A percentile compares a stretch with the other conserved stretches of the same genome.
Conservation (phyloP, 192 early-diverging fungal genomes). For the Mortierella alpina region DNA sequence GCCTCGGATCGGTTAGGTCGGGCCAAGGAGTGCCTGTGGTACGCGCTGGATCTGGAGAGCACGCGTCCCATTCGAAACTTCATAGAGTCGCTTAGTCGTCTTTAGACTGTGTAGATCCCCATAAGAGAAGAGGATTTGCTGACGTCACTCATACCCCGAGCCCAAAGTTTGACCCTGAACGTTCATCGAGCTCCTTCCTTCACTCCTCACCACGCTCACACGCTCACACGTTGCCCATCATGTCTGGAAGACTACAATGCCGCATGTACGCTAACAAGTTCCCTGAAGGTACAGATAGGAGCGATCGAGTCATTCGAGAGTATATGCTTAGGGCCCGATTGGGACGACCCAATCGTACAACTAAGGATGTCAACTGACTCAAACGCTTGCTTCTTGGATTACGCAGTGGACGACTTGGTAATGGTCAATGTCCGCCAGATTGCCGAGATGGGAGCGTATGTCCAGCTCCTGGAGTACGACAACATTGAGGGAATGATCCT, state of each 20-base stretch:
- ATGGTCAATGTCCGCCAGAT: slow-evolving; percentile 98
- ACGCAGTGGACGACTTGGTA: slow-evolving; percentile 85
- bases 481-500: slow-evolving; percentile 99
- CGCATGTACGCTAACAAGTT: slow-evolving; percentile 95
- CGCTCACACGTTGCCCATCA: slow-evolving; percentile 15
- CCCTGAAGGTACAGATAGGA: slow-evolving; percentile 69
- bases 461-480: slow-evolving; percentile 94
- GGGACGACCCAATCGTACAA: too few relatives aligned
- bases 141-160: background rate
- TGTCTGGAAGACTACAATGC: slow-evolving; percentile 69
- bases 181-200: background rate
- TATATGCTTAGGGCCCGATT: too few relatives aligned
- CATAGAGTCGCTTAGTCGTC: slow-evolving; percentile 52
- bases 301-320: too few relatives aligned
- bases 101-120: too few relatives aligned
- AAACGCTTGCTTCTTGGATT: background rate
- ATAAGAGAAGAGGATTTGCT: too few relatives aligned
- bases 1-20: slow-evolving; percentile 51
- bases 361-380: too few relatives aligned
- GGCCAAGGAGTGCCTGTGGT: slow-evolving; percentile 70
- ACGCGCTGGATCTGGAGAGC: slow-evolving; percentile 67
- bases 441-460: slow-evolving; percentile 95
- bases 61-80: slow-evolving; percentile 64
- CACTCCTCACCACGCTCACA: background rate
- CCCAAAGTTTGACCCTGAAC: too few relatives aligned